Evolutionary conservation across 2,329 filamentous ascomycete genomes (phyloP).

Genomic region (Monilinia aucupariae): DNA sequence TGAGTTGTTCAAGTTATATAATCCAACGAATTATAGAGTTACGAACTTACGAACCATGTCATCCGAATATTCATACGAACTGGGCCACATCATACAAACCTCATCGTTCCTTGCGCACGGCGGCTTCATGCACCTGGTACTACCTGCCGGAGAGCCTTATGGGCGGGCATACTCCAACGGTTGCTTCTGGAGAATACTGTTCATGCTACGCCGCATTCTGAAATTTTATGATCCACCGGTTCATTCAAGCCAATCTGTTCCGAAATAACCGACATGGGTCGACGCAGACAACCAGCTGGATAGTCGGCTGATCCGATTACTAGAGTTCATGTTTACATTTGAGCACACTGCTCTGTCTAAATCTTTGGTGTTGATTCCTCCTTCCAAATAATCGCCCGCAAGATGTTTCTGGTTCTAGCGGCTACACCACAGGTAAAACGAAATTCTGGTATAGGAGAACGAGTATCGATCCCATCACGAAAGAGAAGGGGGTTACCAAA

Average conservation of each 20-base stretch:
- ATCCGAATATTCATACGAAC: not conserved
- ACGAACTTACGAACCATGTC: not conserved
- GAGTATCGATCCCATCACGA: not conserved
- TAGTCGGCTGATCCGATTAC: not conserved
- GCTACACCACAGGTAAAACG: not conserved
- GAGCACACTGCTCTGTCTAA: not conserved
- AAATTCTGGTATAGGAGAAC: not conserved
- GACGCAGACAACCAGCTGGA: not conserved
- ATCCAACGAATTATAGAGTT: not conserved
- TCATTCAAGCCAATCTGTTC: not conserved
- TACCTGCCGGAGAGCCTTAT: not conserved
- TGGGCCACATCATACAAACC: not conserved
- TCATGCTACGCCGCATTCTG: not conserved
- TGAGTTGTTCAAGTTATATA: not conserved
- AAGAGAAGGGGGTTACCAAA: constrained; percentile 11
- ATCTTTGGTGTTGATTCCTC: not conserved
- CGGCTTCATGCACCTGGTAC: not conserved
- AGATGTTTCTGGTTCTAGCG: constrained; percentile 13
- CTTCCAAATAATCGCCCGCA: not conserved
- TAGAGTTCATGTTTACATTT: not conserved
- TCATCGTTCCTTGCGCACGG: not conserved
- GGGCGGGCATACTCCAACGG: not conserved
- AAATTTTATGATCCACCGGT: not conserved
- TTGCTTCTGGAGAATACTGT: not conserved
- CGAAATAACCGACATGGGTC: not conserved